A percentile compares a stretch with the other conserved stretches of the same genome.
phyloP scores from a whole-genome alignment of 2,329 filamentous ascomycete genomes.

The Epichloe gansuensis region DNA sequence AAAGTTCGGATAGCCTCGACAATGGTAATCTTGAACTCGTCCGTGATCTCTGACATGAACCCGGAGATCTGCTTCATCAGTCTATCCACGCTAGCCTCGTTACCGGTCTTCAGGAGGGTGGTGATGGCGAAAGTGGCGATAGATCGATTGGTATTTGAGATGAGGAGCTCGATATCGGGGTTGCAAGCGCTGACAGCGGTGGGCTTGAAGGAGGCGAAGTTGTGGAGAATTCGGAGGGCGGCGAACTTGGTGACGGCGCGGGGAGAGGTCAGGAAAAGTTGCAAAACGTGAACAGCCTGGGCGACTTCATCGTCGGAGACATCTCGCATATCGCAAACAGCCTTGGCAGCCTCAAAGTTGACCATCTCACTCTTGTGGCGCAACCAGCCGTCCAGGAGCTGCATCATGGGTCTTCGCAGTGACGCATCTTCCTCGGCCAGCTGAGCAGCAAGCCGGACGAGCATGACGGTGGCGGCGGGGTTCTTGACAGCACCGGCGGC shows the following conservation, averaged over 20 bases:
- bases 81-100: constrained; percentile 91
- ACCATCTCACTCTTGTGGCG: constrained; percentile 99
- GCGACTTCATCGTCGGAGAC: constrained; percentile 83
- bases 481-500: constrained; percentile 87
- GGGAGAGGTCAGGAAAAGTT: constrained; percentile 92
- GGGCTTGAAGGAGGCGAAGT: constrained; percentile 93
- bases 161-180: constrained; percentile 90
- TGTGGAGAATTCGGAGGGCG: constrained; percentile 89
- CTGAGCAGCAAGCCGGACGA: constrained; percentile 85
- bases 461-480: constrained; percentile 80
- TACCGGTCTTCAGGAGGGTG: constrained; percentile 93
- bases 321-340: constrained; percentile 88
- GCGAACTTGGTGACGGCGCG: constrained; percentile 95
- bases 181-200: constrained; percentile 87
- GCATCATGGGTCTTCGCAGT: constrained; percentile 90
- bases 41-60: constrained; percentile 98
- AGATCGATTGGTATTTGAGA: constrained; percentile 92
- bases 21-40: constrained; percentile 99
- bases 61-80: constrained; percentile 97
- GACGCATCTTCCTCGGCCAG: constrained; percentile 85
- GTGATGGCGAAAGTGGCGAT: constrained; percentile 98
- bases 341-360: constrained; percentile 97
- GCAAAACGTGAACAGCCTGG: constrained; percentile 86
- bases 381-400: constrained; percentile 89
- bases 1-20: constrained; percentile 94